These are phyloP conservation scores for Didymella sp. DNA, from an alignment of 2,329 filamentous ascomycete genomes.

Conservation along the genomic window DNA sequence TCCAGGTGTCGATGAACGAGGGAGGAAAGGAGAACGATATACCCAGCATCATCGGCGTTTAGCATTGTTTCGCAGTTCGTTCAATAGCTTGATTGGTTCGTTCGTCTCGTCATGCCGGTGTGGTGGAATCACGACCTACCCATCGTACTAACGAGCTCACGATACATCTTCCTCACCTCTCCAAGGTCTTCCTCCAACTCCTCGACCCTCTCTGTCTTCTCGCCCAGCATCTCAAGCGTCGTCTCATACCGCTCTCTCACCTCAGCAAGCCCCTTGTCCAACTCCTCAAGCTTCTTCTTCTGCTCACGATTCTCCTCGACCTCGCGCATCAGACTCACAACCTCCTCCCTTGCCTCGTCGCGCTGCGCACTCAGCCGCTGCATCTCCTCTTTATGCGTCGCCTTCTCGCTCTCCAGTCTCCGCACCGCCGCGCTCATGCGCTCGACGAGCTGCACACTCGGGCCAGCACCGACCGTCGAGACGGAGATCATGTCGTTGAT, in stretches of 20 bases:
- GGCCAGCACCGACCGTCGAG: conserved; percentile 87
- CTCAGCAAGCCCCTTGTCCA: conserved; percentile 72
- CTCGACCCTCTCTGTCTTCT: conserved; percentile 95
- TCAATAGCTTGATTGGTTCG: neutral
- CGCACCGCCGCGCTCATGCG: conserved; percentile 94
- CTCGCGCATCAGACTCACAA: conserved; percentile 89
- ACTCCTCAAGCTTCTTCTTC: conserved; percentile 64
- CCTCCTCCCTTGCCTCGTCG: conserved; percentile 89
- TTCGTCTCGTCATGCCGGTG: neutral
- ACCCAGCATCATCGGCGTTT: conserved; percentile 19
- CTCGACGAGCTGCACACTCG: conserved; percentile 93
- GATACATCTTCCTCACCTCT: conserved; percentile 96
- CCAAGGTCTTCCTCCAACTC: conserved; percentile 87
- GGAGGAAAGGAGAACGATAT: conserved; percentile 1
- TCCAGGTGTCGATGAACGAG: neutral
- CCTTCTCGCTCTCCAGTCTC: conserved; percentile 88
- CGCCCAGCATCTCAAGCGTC: conserved; percentile 90
- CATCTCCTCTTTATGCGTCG: conserved; percentile 86
- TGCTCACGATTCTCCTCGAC: conserved; percentile 72
- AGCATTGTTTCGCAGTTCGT: neutral
- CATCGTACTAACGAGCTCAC: conserved; percentile 86
- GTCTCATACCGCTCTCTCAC: conserved; percentile 84
- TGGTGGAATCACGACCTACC: neutral
- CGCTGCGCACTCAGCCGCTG: conserved; percentile 80
- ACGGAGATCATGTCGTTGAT: conserved; percentile 80